A percentile compares a stretch with the other conserved stretches of the same genome.
Evolutionary conservation across 2,329 filamentous ascomycete genomes (phyloP).

Genomic region (Diaporthe amygdali): DNA sequence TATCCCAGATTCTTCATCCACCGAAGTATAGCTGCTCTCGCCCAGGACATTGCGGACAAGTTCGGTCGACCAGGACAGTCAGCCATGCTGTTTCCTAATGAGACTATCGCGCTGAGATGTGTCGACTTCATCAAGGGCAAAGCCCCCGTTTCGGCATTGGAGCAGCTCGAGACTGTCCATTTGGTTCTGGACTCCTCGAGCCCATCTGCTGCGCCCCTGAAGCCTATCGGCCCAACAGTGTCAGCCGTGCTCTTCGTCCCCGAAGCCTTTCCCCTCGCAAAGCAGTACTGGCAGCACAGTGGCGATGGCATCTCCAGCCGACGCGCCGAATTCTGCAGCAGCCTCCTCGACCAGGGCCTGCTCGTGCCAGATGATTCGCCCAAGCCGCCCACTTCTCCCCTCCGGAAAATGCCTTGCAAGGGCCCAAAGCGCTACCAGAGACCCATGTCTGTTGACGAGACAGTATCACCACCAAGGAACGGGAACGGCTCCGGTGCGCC

Average conservation of each 20-base stretch:
- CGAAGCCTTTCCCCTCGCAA: conserved; percentile 74
- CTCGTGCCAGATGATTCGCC: conserved; percentile 43
- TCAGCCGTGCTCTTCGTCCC: conserved; percentile 75
- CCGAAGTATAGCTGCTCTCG: conserved; percentile 77
- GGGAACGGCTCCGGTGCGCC: conserved; percentile 30
- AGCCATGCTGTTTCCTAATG: conserved; percentile 84
- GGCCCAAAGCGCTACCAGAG: conserved; percentile 84
- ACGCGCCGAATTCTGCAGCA: conserved; percentile 86
- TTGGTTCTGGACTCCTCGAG: conserved; percentile 66
- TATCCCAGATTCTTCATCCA: conserved; percentile 97
- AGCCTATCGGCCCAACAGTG: conserved; percentile 62
- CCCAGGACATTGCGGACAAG: conserved; percentile 67
- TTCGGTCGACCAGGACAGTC: conserved; percentile 67
- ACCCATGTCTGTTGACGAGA: conserved; percentile 45
- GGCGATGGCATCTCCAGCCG: conserved; percentile 93
- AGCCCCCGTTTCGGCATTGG: conserved; percentile 54
- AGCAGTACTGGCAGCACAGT: conserved; percentile 96
- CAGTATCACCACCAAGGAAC: conserved; percentile 25
- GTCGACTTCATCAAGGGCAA: conserved; percentile 71
- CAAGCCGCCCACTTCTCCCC: conserved; percentile 22
- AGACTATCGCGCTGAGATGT: conserved; percentile 73
- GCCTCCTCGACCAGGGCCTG: conserved; percentile 73
- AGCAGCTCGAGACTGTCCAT: conserved; percentile 62
- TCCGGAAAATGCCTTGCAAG: conserved; percentile 54
- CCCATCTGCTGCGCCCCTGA: conserved; percentile 55